Percentiles rank a stretch among this genome's conserved stretches.
Conservation (phyloP, 768 basidiomycete species). For the Mrakia frigida region DNA sequence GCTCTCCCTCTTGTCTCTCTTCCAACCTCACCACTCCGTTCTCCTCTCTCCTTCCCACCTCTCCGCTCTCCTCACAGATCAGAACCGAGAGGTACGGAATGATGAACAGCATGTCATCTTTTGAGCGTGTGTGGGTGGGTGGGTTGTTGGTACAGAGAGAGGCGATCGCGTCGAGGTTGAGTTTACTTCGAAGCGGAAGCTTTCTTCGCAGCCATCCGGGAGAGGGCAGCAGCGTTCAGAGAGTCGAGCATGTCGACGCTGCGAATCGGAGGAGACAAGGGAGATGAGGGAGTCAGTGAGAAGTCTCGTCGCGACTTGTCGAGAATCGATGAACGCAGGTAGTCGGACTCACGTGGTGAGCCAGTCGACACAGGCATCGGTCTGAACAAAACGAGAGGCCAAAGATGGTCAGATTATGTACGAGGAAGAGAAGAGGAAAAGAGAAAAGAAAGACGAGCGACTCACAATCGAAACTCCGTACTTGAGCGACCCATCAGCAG, state of each 20-base stretch:
- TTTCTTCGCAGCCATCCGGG: background rate
- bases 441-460: background rate
- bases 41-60: too few species aligned
- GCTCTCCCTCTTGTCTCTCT: too few species aligned
- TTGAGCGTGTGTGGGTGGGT: background rate
- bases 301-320: too few species aligned
- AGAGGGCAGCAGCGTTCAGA: slow-evolving; percentile 35
- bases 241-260: slow-evolving; percentile 61
- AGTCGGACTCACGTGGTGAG: background rate
- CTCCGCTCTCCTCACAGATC: too few species aligned
- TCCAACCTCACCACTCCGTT: too few species aligned
- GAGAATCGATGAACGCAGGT: background rate
- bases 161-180: background rate
- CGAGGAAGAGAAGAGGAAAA: background rate
- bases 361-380: slow-evolving; percentile 1
- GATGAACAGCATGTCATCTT: background rate
- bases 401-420: too few species aligned
- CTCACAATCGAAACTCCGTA: slow-evolving; percentile 61
- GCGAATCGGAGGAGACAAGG: background rate
- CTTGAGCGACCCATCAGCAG: slow-evolving; percentile 62
- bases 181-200: background rate
- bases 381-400: background rate
- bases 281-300: background rate
- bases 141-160: background rate
- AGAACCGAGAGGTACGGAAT: too few species aligned